Conservation (phyloP, 2,329 filamentous ascomycete species). For the Aspergillus tubingensis region DNA sequence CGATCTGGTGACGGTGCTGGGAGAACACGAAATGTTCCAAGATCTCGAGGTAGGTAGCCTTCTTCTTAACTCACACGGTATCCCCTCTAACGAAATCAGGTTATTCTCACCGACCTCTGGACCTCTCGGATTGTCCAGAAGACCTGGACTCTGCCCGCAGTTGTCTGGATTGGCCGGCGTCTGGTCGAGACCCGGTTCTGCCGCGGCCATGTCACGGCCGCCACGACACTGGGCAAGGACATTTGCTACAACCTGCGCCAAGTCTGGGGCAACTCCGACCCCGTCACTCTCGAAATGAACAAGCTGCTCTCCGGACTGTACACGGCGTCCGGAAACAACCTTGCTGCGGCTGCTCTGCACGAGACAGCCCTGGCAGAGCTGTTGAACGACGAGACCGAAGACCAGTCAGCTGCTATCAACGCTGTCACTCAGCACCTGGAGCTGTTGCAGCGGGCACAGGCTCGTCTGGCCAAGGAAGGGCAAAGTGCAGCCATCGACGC, state of each 20-base stretch:
- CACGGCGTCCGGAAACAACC: slow-evolving; percentile 41
- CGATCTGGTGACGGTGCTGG: slow-evolving; percentile 39
- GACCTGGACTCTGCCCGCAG: slow-evolving; percentile 48
- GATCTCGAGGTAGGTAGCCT: slow-evolving; percentile 34
- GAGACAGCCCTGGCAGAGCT: slow-evolving; percentile 34
- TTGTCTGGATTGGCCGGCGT: slow-evolving; percentile 55
- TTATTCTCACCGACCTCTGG: slow-evolving; percentile 50
- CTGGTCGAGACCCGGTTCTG: slow-evolving; percentile 57
- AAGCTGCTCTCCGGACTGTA: slow-evolving; percentile 54
- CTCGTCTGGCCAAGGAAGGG: slow-evolving; percentile 25
- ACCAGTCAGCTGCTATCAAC: slow-evolving; percentile 22
- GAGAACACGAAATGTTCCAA: slow-evolving; percentile 41
- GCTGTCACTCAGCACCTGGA: slow-evolving; percentile 35
- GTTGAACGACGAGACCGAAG: slow-evolving; percentile 28
- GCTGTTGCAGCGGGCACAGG: slow-evolving; percentile 31
- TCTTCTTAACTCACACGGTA: background rate
- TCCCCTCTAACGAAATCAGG: slow-evolving; percentile 11
- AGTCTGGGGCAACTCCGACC: slow-evolving; percentile 53
- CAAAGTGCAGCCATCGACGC: slow-evolving; percentile 20
- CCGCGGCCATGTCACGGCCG: slow-evolving; percentile 46
- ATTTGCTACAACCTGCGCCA: slow-evolving; percentile 59
- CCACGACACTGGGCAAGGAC: slow-evolving; percentile 53
- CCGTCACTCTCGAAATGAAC: slow-evolving; percentile 52
- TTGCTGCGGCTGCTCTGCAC: slow-evolving; percentile 33
- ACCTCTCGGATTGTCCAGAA: slow-evolving; percentile 49